phyloP scores from a whole-genome alignment of 768 basidiomycete genomes.

The Tephrocybe rancida region DNA sequence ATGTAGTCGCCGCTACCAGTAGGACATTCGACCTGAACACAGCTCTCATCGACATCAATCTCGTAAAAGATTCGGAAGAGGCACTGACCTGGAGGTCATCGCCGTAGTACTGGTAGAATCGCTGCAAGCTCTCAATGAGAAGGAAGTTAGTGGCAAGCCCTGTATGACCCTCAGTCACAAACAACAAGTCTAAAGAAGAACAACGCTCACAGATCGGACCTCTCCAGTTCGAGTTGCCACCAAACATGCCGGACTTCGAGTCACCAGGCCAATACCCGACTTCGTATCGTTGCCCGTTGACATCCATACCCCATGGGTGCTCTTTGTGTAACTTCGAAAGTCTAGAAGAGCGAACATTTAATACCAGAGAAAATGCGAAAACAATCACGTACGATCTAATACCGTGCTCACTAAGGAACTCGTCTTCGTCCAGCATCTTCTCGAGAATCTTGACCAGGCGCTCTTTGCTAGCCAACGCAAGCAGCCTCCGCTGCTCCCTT shows the following conservation, averaged over 20 bases:
- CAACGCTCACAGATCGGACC: conserved; percentile 76
- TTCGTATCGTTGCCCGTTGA: conserved; percentile 89
- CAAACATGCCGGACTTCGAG: conserved; percentile 96
- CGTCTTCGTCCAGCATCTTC: conserved; percentile 97
- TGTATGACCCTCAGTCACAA: conserved; percentile 21
- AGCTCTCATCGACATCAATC: neutral
- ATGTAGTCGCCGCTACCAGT: conserved; percentile 97
- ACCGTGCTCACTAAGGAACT: conserved; percentile 95
- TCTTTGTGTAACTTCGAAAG: conserved; percentile 90
- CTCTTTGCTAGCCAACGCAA: conserved; percentile 93
- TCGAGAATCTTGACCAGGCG: conserved; percentile 84
- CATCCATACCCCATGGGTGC: conserved; percentile 93
- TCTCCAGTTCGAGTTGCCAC: conserved; percentile 97
- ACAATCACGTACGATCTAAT: conserved; percentile 78
- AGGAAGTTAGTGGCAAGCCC: conserved; percentile 98
- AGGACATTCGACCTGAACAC: conserved; percentile 82
- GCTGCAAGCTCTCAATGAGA: conserved; percentile 92
- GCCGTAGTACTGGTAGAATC: conserved; percentile 98
- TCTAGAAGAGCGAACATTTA: conserved; percentile 36
- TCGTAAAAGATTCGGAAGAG: neutral
- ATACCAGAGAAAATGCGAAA: neutral
- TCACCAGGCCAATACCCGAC: conserved; percentile 99
- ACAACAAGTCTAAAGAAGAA: neutral
- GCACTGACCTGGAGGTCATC: conserved; percentile 69
- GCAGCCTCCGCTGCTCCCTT: conserved; percentile 81